Conservation (phyloP, 1,284 basidiomycete species). For the Cryptococcus sp. region DNA sequence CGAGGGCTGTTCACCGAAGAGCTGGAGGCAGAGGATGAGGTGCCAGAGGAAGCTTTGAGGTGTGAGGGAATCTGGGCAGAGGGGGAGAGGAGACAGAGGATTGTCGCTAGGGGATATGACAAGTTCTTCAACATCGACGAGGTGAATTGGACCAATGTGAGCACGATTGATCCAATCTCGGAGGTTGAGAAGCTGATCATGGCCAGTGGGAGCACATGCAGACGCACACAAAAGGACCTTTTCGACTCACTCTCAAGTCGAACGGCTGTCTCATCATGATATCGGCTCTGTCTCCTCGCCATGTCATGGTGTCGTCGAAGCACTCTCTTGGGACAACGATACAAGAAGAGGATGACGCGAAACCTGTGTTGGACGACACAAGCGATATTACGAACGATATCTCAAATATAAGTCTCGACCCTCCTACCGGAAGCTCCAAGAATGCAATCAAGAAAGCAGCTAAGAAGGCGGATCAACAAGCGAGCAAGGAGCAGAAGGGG, state of each 20-base stretch:
- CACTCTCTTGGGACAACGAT: constrained; percentile 66
- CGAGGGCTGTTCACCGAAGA: constrained; percentile 73
- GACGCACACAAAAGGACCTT: constrained; percentile 68
- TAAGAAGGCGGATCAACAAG: not conserved
- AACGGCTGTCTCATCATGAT: constrained; percentile 99
- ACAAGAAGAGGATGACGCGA: constrained; percentile 14
- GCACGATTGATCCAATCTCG: constrained; percentile 26
- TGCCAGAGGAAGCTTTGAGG: constrained; percentile 29
- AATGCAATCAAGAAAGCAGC: not conserved
- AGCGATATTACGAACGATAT: too few species aligned
- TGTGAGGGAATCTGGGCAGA: constrained; percentile 7
- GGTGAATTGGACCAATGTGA: constrained; percentile 85
- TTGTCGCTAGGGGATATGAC: constrained; percentile 90
- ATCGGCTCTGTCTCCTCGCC: constrained; percentile 67
- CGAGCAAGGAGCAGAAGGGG: constrained; percentile 4
- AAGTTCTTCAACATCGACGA: constrained; percentile 99
- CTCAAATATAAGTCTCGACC: too few species aligned
- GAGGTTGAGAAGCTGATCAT: constrained; percentile 2
- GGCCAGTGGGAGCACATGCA: constrained; percentile 76
- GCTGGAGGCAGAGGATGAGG: constrained; percentile 32
- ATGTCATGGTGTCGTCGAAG: constrained; percentile 86
- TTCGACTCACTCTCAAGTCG: constrained; percentile 86
- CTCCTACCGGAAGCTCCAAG: too few species aligned
- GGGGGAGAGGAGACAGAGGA: constrained; percentile 53
- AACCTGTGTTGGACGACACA: too few species aligned